These are phyloP conservation scores for Fusarium nematophilum DNA, from an alignment of 2,329 filamentous ascomycete species.

Conservation along the genomic window DNA sequence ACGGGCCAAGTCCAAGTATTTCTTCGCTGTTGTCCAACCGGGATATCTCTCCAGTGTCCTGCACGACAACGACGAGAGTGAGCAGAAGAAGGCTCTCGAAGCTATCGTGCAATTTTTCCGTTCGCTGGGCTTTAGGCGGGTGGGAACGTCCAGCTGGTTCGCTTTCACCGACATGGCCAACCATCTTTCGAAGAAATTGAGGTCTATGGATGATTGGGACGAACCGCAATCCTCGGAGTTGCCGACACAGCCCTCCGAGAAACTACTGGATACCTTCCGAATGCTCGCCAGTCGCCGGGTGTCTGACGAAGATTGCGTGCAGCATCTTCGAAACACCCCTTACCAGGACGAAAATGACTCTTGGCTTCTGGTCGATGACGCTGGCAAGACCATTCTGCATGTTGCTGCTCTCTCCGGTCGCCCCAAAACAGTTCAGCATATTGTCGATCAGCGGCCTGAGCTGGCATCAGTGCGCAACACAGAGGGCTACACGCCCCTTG, in stretches of 20 bases:
- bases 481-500: conserved; percentile 4
- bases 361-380: background rate
- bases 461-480: background rate
- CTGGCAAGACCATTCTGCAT: conserved; percentile 14
- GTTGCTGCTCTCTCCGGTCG: background rate
- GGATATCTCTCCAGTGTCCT: background rate
- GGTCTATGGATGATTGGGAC: background rate
- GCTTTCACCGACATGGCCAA: background rate
- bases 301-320: background rate
- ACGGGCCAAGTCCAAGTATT: background rate
- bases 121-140: conserved; percentile 4
- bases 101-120: background rate
- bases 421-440: background rate
- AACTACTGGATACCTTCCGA: background rate
- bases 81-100: background rate
- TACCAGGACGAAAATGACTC: background rate
- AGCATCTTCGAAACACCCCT: background rate
- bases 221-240: background rate
- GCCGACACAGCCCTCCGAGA: background rate
- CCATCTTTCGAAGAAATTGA: background rate
- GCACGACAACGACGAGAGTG: background rate
- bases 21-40: conserved; percentile 3
- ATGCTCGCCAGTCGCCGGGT: background rate
- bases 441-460: background rate
- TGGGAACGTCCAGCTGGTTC: conserved; percentile 4